These are phyloP conservation scores for Cyamopsis tetragonoloba DNA, from an alignment of 306 rosid species.

Conservation along the genomic window DNA sequence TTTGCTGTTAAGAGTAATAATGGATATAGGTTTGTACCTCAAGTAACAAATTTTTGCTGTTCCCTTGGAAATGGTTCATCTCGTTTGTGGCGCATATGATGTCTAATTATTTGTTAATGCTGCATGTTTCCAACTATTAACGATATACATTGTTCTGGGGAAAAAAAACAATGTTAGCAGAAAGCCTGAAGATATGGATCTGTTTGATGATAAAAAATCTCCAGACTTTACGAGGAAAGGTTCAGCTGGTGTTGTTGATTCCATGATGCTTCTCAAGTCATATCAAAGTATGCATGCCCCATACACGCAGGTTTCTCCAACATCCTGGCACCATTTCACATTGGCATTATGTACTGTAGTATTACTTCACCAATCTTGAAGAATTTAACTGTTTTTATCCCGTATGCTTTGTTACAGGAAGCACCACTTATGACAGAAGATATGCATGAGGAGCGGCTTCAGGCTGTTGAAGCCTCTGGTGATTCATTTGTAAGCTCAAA, in stretches of 20 bases:
- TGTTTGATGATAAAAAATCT: conserved; percentile 41
- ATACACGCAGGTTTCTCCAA: conserved; percentile 75
- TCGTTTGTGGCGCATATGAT: conserved; percentile 14
- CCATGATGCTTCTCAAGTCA: conserved; percentile 81
- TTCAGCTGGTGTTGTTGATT: conserved; percentile 68
- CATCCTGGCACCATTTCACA: conserved; percentile 19
- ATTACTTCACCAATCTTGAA: conserved; percentile 18
- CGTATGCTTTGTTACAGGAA: conserved; percentile 47
- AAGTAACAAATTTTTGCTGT: not conserved
- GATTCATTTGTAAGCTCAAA: conserved; percentile 80
- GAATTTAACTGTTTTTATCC: conserved; percentile 12
- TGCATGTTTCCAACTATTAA: conserved; percentile 45
- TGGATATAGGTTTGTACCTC: conserved; percentile 14
- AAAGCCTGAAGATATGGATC: conserved; percentile 41
- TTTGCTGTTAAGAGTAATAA: conserved; percentile 10
- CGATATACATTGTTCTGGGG: conserved; percentile 36
- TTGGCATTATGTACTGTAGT: conserved; percentile 10
- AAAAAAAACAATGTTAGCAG: conserved; percentile 26
- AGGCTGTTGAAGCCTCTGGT: conserved; percentile 83
- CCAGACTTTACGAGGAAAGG: conserved; percentile 62
- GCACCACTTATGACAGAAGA: conserved; percentile 97
- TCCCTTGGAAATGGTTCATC: not conserved
- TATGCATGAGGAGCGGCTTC: conserved; percentile 98
- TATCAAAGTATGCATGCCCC: conserved; percentile 85
- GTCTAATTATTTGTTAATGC: conserved; percentile 21